Evolutionary conservation across 2,329 filamentous ascomycete genomes (phyloP), one percentile per base, ranked within the genome.

Genomic region (Penicillium sp.): DNA sequence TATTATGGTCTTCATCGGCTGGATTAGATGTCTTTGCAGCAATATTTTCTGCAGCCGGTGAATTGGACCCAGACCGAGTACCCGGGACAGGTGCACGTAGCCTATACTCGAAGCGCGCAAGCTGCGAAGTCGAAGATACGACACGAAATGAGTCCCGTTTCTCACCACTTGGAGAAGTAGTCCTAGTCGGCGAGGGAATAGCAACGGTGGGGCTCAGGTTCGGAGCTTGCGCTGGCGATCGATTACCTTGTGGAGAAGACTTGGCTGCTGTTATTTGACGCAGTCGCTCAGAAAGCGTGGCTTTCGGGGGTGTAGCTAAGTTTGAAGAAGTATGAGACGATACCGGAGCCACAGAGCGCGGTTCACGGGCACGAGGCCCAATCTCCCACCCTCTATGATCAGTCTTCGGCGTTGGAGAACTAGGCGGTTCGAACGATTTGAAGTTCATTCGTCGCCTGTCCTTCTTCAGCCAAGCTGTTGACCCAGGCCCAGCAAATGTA

Each of bases 101-200:
- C 16, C 68, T 71, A 57, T 74, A 78, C 64, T 76, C 69, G 55
- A 77, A 78, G 45, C 70, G 71, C 2, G 74, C 69, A 47, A 76
- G 60, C 39, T 74, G 70, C 22, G 74, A 76, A 7, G 74, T 73
- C 9, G 75, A 74, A 49, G 71, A 68, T 16, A 73, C 57, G 16
- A 72, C 62, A 63, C 65, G 49, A 73, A 57, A 75, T 10, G 56
- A 61, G 10, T 61, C 59, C 19, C 21, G 26, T 43, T 61, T 27
- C 14, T 33, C n/a, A 13, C 39, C 22, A 14, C 19, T 13, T 22
- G n/a, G 10, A 22, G 39, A 42, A 22, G 10, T 13, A 5, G 19
- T 22, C 22, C 6, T 19, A 22, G 11, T 21, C 3, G 39, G 31
- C 9, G 33, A 50, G 10, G 27, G 33, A 19, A 19, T 14, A 16